Percentiles rank a stretch among this genome's conserved stretches.
Evolutionary conservation across 352 stramenopile genomes (phyloP).

Genomic region (Pythium aquatile): DNA sequence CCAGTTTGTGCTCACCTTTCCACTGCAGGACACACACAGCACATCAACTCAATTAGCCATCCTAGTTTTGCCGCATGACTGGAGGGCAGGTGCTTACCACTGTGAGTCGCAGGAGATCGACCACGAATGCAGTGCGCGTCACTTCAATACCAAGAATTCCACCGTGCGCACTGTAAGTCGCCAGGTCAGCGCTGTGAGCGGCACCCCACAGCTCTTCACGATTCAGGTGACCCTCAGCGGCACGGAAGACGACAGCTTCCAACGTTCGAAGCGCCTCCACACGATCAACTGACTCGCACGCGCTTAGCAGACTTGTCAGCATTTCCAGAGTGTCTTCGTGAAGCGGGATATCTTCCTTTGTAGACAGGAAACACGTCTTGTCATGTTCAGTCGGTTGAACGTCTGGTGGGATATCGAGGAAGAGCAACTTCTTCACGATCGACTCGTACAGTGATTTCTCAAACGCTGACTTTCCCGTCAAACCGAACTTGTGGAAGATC

Average conservation of each 20-base stretch:
- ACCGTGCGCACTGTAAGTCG: conserved; percentile 50
- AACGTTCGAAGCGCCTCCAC: conserved; percentile 72
- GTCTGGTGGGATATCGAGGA: conserved; percentile 77
- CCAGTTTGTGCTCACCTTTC: conserved; percentile 50
- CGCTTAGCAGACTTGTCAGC: conserved; percentile 56
- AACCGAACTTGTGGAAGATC: conserved; percentile 65
- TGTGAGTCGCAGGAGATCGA: conserved; percentile 58
- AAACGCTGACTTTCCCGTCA: conserved; percentile 62
- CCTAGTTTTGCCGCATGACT: not conserved
- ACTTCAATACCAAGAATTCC: conserved; percentile 74
- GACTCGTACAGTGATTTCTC: conserved; percentile 78
- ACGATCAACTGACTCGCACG: conserved; percentile 57
- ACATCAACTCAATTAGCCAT: conserved; percentile 11
- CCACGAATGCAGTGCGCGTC: conserved; percentile 49
- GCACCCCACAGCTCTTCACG: conserved; percentile 71
- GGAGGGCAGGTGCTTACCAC: conserved; percentile 35
- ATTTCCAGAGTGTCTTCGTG: conserved; percentile 69
- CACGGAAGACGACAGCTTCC: conserved; percentile 76
- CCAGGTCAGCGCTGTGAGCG: conserved; percentile 47
- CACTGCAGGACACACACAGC: conserved; percentile 33
- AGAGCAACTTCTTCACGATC: conserved; percentile 81
- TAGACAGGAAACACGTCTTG: conserved; percentile 80
- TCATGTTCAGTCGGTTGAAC: conserved; percentile 86
- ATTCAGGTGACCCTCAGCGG: conserved; percentile 69
- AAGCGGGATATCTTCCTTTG: conserved; percentile 79